A percentile compares a stretch with the other conserved stretches of the same genome.
These are phyloP conservation scores for Chlamydomonas reinhardtii DNA, from an alignment of 163 green algal genomes.

Conservation along the genomic window DNA sequence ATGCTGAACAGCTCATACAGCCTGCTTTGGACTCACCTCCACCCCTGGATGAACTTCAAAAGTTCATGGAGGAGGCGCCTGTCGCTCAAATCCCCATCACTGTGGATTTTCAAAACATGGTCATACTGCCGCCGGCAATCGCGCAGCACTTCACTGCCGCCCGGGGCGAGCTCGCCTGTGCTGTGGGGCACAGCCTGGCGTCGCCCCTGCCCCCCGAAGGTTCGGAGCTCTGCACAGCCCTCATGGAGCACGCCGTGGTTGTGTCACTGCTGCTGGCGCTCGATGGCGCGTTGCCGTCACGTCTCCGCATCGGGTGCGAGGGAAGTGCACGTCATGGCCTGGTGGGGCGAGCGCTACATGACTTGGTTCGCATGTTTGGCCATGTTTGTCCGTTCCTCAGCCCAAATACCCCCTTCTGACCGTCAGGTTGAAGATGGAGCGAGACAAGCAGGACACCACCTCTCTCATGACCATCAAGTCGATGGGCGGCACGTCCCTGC, in stretches of 20 bases:
- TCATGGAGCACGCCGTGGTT: constrained; percentile 10
- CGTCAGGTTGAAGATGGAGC: neutral
- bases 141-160: neutral
- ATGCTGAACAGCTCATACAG: constrained; percentile 9
- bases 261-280: constrained; percentile 17
- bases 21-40: constrained; percentile 22
- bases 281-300: neutral
- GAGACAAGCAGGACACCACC: constrained; percentile 10
- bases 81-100: constrained; percentile 14
- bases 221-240: constrained; percentile 14
- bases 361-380: neutral
- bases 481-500: neutral
- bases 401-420: neutral
- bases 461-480: constrained; percentile 29
- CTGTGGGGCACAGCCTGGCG: neutral
- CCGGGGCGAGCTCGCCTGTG: constrained; percentile 4
- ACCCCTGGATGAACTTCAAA: neutral
- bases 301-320: constrained; percentile 8
- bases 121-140: neutral
- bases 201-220: neutral
- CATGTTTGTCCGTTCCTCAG: neutral
- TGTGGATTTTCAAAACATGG: neutral
- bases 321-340: neutral
- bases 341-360: neutral
- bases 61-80: neutral